phyloP scores from a whole-genome alignment of 1,139 yeast genomes.

The Pichia sp. region DNA sequence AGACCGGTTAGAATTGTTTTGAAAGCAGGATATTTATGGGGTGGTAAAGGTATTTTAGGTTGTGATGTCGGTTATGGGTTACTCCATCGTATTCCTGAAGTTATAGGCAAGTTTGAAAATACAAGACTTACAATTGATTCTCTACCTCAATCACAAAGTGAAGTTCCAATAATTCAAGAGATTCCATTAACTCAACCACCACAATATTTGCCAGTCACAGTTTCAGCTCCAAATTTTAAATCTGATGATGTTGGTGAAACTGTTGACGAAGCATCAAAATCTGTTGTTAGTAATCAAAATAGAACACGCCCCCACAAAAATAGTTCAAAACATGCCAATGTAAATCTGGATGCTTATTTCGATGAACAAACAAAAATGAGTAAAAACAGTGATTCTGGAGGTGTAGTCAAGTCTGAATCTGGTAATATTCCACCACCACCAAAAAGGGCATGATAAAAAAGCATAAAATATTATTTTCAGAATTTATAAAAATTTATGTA shows the following conservation, averaged over 20 bases:
- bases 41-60: conserved; percentile 75
- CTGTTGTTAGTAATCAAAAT: conserved; percentile 6
- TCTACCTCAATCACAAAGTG: not conserved
- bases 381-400: conserved; percentile 1
- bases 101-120: conserved; percentile 37
- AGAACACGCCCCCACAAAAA: conserved; percentile 6
- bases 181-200: conserved; percentile 13
- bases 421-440: conserved; percentile 6
- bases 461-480: not conserved
- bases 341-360: conserved; percentile 11
- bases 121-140: conserved; percentile 2
- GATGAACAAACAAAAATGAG: conserved; percentile 13
- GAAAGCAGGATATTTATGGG: conserved; percentile 40
- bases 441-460: not conserved
- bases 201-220: conserved; percentile 11
- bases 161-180: not conserved
- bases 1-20: conserved; percentile 82
- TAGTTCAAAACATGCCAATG: conserved; percentile 1
- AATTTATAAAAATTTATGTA: not conserved
- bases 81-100: conserved; percentile 76
- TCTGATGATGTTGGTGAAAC: conserved; percentile 6
- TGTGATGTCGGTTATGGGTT: conserved; percentile 94
- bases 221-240: conserved; percentile 10
- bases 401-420: not conserved
- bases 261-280: conserved; percentile 10